These are phyloP conservation scores for Euptelea pleiosperma DNA, from an alignment of 164 flowering plant genomes.

Conservation along the genomic window DNA sequence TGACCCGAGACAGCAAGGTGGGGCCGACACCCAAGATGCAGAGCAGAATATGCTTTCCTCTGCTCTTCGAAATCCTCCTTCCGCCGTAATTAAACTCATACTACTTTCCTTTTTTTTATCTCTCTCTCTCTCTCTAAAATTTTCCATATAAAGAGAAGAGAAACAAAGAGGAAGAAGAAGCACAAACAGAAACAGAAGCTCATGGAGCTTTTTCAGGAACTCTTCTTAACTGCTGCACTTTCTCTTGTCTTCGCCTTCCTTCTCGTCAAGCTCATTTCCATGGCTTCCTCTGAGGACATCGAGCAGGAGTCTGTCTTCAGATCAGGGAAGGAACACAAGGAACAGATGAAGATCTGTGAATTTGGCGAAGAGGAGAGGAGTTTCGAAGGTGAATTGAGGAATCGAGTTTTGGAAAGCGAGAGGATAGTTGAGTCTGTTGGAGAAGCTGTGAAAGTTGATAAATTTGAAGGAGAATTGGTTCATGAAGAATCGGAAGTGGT, in stretches of 20 bases:
- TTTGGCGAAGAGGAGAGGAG: constrained; percentile 9
- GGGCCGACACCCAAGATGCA: constrained; percentile 3
- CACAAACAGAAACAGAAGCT: constrained; percentile 1
- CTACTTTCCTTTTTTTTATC: neutral
- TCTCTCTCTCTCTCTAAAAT: neutral
- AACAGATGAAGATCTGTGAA: neutral
- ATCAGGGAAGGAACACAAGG: no score
- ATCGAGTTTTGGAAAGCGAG: neutral
- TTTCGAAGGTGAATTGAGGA: constrained; percentile 6
- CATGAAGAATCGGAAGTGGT: neutral
- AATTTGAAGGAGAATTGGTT: constrained; percentile 6
- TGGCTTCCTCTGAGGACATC: constrained; percentile 22
- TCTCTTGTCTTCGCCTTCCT: constrained; percentile 48
- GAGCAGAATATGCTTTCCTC: constrained; percentile 53
- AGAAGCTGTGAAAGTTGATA: constrained; percentile 11
- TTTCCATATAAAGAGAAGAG: neutral
- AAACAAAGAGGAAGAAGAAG: neutral
- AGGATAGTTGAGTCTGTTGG: neutral
- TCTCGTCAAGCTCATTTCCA: constrained; percentile 50
- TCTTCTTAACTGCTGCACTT: constrained; percentile 38
- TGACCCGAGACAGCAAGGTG: neutral
- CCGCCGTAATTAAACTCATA: neutral
- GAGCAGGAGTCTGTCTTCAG: neutral
- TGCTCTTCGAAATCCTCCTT: constrained; percentile 35
- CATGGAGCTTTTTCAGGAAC: constrained; percentile 50